phyloP scores from a whole-genome alignment of 202 grass and related monocot genomes.

The Setaria viridis region DNA sequence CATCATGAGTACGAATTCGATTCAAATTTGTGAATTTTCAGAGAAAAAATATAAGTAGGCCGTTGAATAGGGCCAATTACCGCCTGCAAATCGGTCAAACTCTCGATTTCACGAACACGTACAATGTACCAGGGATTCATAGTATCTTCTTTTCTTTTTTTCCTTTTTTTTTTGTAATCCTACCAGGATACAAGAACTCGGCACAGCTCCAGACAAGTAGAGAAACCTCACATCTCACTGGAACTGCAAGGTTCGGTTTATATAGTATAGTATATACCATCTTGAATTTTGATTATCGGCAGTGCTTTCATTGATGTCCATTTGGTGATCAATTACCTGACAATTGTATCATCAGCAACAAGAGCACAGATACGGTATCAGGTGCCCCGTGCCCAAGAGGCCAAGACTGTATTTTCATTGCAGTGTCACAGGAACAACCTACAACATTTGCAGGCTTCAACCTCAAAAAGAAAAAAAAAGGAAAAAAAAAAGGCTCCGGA shows the following conservation, averaged over 20 bases:
- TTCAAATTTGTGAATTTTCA: background rate
- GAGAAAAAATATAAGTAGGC: background rate
- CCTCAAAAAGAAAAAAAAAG: too few species aligned
- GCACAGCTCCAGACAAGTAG: background rate
- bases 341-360: background rate
- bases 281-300: background rate
- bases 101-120: background rate
- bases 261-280: background rate
- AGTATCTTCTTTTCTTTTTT: background rate
- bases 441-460: background rate
- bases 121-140: background rate
- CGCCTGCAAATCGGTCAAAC: too few species aligned
- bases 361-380: background rate
- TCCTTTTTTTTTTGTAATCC: background rate
- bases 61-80: background rate
- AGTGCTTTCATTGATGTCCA: background rate
- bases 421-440: constrained; percentile 1
- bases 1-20: background rate
- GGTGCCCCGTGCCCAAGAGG: background rate
- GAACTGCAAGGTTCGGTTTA: background rate
- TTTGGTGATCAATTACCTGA: background rate
- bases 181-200: background rate
- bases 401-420: background rate
- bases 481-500: background rate
- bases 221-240: background rate